Base-by-base conservation (phyloP, 257 asterid species). In the Rubia yunnanensis region DNA sequence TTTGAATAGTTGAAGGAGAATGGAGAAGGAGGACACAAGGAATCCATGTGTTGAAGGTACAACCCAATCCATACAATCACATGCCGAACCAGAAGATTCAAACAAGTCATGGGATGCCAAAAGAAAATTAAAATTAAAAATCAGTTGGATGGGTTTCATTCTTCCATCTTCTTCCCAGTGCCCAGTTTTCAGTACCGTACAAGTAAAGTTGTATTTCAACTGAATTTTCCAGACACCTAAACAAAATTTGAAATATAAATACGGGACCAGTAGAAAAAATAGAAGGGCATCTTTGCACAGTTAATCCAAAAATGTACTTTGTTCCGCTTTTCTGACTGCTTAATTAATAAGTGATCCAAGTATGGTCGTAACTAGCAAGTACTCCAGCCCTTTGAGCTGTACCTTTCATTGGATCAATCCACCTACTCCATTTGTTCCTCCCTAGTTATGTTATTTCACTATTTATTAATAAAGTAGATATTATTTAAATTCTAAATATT, bases 251-350 rank as follows among this genome's bases (percentile, higher is more conserved):
- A 38, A 38, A 7, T 8, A 38, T 10, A 3, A 38, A 10, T 8
- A 7, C 1, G 5, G 50, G 50, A 44, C 27, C 52, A 17, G 18
- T 20, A 20, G n/a, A 6, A 62, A 70, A 1, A 41, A 61, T 35
- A 5, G 28, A 63, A 39, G 46, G 20, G 70, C 22, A 38, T 39
- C 64, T 63, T 53, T 72, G 36, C 9, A 70, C 56, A 53, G 70
- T 54, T 36, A 39, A 64, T 62, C 74, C 74, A 63, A 70, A 53
- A 35, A 26, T 70, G 74, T 70, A 70, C 74, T 70, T 63, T 70
- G 44, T 26, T 60, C 23, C 26, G 7, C 64, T 63, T 63, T 70
- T 70, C 65, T 63, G 64, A 70, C 70, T 63, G 17, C 23, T 62
- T 63, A 27, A 38, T 62, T 63, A 27, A 38, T 53, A 27, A 52